phyloP scores from a whole-genome alignment of 179 eudicot genomes.

The Vitellaria paradoxa region DNA sequence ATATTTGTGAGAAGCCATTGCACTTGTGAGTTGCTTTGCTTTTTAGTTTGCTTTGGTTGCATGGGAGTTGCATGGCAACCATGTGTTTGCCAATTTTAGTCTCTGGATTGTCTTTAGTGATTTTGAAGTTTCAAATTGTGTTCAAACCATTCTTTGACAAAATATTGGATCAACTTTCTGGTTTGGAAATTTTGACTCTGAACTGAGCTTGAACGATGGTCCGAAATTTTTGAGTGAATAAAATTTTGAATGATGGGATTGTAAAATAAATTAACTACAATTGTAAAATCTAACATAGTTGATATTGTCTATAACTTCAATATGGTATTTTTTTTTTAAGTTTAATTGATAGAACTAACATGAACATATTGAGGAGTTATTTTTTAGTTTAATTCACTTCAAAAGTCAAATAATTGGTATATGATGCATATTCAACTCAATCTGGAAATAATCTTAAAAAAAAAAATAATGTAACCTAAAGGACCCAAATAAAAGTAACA shows the following conservation, averaged over 20 bases:
- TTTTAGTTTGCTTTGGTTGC: not conserved
- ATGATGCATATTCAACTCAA: constrained; percentile 7
- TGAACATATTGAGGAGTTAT: no score
- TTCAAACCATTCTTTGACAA: not conserved
- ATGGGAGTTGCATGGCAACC: no score
- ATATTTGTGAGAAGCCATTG: constrained; percentile 76
- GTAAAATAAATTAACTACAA: not conserved
- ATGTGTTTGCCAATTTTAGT: not conserved
- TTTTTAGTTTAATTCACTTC: not conserved
- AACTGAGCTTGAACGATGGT: not conserved
- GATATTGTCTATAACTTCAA: constrained; percentile 7
- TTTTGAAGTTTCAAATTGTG: not conserved
- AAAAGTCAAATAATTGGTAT: not conserved
- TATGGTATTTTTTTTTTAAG: not conserved
- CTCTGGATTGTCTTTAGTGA: not conserved
- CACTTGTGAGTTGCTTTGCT: constrained; percentile 66
- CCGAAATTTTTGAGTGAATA: not conserved
- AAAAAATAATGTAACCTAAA: no score
- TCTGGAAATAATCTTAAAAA: not conserved
- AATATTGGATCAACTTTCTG: constrained; percentile 3
- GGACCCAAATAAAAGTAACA: not conserved
- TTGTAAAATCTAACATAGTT: not conserved
- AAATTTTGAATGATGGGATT: not conserved
- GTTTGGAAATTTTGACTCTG: not conserved
- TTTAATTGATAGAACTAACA: not conserved